Evolutionary conservation across 495 filamentous ascomycete species (phyloP), one percentile per base, ranked within the genome.

Genomic region (Penicillium pulvis): DNA sequence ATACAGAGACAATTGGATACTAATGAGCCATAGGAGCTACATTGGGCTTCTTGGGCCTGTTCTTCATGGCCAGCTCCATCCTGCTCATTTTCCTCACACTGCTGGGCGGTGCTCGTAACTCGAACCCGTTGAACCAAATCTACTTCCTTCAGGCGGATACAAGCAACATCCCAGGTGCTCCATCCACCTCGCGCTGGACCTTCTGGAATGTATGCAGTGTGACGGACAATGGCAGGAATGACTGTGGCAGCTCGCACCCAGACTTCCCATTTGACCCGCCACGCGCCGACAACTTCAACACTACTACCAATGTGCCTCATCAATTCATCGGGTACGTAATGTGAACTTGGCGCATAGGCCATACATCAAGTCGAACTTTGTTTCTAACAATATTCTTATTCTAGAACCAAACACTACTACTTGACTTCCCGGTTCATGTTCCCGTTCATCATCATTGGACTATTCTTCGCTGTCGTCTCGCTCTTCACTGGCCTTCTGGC

Each of bases 141-240:
- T 96, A 87, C 77, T 95, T 96, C 81, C 84, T 97, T 31, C 81
- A 88, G 67, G 88, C 87, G 62, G 79, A 85, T 68, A 93, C 90
- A 14, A 72, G 76, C 46, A 83, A 78, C 64, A 92, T 95, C 65
- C 76, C 86, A 11, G 83, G 83, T 20, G 85, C 91, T 2, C 81
- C 84, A 20, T 33, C 81, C 35, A 60, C 83, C 8, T 86, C 90
- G 8, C 85, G 92, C 73, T 97, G 92, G 92, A 94, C 92, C 3
- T 93, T 87, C 75, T 93, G 92, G 83, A 85, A 87, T 63, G 71
- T 93, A n/a, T 89, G 86, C 71, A 68, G 74, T 26, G 83, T 81
- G 28, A 68, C 8, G 10, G 3, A 61, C 6, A 39, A 50, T 41
- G 73, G 86, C 19, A 74, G 68, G 53, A 90, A 83, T 61, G 60